phyloP scores from a whole-genome alignment of 768 basidiomycete genomes.

The Hebeloma cylindrosporum region DNA sequence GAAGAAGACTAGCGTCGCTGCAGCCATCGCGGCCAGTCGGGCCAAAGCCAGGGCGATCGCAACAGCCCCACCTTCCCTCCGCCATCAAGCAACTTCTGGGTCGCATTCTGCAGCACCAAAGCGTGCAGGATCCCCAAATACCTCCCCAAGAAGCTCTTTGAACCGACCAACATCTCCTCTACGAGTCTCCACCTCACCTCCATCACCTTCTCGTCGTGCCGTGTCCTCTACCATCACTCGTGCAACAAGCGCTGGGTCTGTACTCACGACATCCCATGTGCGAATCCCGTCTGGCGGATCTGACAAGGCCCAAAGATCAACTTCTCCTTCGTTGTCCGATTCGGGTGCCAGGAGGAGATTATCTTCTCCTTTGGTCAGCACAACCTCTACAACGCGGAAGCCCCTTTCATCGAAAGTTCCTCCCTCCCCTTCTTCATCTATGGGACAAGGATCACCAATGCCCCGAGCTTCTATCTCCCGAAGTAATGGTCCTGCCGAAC shows the following conservation, averaged over 20 bases:
- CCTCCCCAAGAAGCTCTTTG: slow-evolving; percentile 35
- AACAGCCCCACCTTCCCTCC: slow-evolving; percentile 73
- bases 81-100: slow-evolving; percentile 80
- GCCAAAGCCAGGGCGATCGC: slow-evolving; percentile 86
- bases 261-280: slow-evolving; percentile 34
- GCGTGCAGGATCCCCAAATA: slow-evolving; percentile 44
- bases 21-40: slow-evolving; percentile 86
- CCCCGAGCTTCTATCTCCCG: slow-evolving; percentile 23
- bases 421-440: slow-evolving; percentile 36
- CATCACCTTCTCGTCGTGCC: slow-evolving; percentile 43
- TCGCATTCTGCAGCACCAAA: slow-evolving; percentile 51
- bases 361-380: slow-evolving; percentile 48
- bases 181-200: slow-evolving; percentile 49
- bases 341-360: slow-evolving; percentile 41
- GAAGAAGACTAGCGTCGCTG: slow-evolving; percentile 83
- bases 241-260: slow-evolving; percentile 39
- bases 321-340: slow-evolving; percentile 45
- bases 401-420: slow-evolving; percentile 39
- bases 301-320: slow-evolving; percentile 24
- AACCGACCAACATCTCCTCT: slow-evolving; percentile 50
- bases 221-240: slow-evolving; percentile 42
- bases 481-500: slow-evolving; percentile 30
- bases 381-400: slow-evolving; percentile 38
- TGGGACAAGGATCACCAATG: slow-evolving; percentile 31
- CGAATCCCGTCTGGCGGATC: slow-evolving; percentile 40